phyloP scores from a whole-genome alignment of 768 basidiomycete species.

The Hypsizygus marmoreus region DNA sequence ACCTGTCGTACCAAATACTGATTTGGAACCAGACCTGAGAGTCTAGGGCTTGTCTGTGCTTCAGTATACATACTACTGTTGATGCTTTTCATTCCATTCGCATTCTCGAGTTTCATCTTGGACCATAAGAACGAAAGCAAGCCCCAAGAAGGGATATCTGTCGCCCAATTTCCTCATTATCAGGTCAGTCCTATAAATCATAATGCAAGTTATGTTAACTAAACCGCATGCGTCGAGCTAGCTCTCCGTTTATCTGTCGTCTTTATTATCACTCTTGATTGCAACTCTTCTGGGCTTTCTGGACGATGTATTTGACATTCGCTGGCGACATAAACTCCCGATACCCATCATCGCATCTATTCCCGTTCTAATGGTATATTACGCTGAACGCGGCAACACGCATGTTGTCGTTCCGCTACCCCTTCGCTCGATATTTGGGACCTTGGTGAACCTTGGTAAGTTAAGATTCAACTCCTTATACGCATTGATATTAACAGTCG shows the following conservation, averaged over 20 bases:
- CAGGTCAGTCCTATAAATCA: slow-evolving; percentile 50
- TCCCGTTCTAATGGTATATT: slow-evolving; percentile 94
- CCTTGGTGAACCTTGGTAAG: slow-evolving; percentile 86
- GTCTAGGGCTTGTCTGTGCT: slow-evolving; percentile 88
- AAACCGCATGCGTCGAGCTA: slow-evolving; percentile 35
- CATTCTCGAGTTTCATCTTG: slow-evolving; percentile 76
- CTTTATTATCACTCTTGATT: slow-evolving; percentile 86
- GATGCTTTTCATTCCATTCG: slow-evolving; percentile 93
- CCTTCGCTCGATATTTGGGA: slow-evolving; percentile 69
- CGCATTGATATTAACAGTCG: too few relatives aligned
- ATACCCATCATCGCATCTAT: slow-evolving; percentile 96
- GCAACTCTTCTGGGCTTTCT: slow-evolving; percentile 95
- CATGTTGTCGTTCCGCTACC: slow-evolving; percentile 92
- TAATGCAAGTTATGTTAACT: background rate
- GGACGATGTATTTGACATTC: slow-evolving; percentile 97
- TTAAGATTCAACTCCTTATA: slow-evolving; percentile 1
- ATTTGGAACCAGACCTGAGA: slow-evolving; percentile 78
- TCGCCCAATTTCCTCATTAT: slow-evolving; percentile 75
- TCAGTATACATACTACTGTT: slow-evolving; percentile 84
- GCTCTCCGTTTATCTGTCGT: slow-evolving; percentile 92
- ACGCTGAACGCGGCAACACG: slow-evolving; percentile 91
- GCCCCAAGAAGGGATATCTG: slow-evolving; percentile 60
- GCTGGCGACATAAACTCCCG: slow-evolving; percentile 97
- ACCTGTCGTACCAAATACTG: background rate
- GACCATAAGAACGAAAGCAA: slow-evolving; percentile 43